Percentiles rank a stretch among this genome's conserved stretches.
Conservation (phyloP, 331 rosid genomes). For the Spiraea crenata region DNA sequence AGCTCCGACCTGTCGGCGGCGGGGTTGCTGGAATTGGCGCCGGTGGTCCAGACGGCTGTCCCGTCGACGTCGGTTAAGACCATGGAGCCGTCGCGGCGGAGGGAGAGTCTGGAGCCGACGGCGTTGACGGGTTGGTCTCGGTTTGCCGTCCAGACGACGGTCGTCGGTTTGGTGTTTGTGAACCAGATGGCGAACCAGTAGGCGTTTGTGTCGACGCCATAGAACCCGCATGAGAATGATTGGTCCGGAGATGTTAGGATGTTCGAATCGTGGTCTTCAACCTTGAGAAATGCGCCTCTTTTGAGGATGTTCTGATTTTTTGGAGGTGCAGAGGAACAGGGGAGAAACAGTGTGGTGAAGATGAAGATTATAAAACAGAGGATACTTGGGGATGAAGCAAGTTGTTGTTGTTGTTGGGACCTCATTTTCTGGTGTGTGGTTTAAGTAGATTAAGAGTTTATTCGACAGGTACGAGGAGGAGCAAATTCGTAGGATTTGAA, state of each 20-base stretch:
- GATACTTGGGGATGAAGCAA: not conserved
- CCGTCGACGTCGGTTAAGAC: slow-evolving; percentile 15
- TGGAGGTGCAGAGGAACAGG: slow-evolving; percentile 2
- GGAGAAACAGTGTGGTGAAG: not conserved
- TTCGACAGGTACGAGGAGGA: no score
- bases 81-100: slow-evolving; percentile 7
- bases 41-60: slow-evolving; percentile 5
- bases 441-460: no score
- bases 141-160: slow-evolving; percentile 36
- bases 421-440: no score
- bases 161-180: not conserved
- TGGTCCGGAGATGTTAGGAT: slow-evolving; percentile 4
- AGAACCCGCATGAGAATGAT: slow-evolving; percentile 9
- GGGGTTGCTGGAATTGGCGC: not conserved
- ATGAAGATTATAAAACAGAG: not conserved
- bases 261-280: not conserved
- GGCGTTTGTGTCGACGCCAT: slow-evolving; percentile 10
- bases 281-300: slow-evolving; percentile 6
- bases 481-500: no score
- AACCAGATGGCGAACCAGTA: slow-evolving; percentile 28
- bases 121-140: slow-evolving; percentile 24
- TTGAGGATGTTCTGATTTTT: not conserved
- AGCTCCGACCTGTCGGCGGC: not conserved
- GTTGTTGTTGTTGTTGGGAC: no score
- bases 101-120: slow-evolving; percentile 11